Evolutionary conservation across 305 asterid genomes (phyloP).

Genomic region (Salvia sclarea): DNA sequence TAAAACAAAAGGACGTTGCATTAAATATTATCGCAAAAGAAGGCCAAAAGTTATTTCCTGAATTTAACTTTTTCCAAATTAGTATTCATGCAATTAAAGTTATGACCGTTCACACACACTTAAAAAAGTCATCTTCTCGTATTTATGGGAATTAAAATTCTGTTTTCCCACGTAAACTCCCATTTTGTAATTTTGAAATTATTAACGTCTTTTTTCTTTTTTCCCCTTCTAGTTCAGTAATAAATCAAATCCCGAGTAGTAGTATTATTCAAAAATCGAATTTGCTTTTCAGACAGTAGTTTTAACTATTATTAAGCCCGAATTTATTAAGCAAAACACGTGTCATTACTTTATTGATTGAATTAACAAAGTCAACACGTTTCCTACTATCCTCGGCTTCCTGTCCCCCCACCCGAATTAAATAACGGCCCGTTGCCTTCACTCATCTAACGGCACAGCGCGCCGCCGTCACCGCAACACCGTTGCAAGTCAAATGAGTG

Average conservation of each 20-base stretch:
- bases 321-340: conserved; percentile 20
- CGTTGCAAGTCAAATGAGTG: neutral
- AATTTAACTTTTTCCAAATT: neutral
- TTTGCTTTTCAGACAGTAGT: neutral
- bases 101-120: neutral
- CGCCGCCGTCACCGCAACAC: conserved; percentile 3
- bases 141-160: neutral
- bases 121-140: too few relatives aligned
- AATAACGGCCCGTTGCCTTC: conserved; percentile 25
- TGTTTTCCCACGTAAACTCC: neutral
- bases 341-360: neutral
- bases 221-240: too few relatives aligned
- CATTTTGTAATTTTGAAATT: too few relatives aligned
- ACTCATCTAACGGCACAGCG: neutral
- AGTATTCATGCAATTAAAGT: neutral
- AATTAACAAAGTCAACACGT: conserved; percentile 24
- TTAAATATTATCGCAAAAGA: neutral
- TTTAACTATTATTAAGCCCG: neutral
- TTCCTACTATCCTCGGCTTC: conserved; percentile 9
- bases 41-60: neutral
- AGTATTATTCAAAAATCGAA: too few relatives aligned
- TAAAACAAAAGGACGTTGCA: neutral
- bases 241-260: too few relatives aligned
- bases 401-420: conserved; percentile 18
- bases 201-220: too few relatives aligned